A percentile compares a stretch with the other conserved stretches of the same genome.
Evolutionary conservation across 495 filamentous ascomycete species (phyloP).

Genomic region (Parachaetomium inaequale): DNA sequence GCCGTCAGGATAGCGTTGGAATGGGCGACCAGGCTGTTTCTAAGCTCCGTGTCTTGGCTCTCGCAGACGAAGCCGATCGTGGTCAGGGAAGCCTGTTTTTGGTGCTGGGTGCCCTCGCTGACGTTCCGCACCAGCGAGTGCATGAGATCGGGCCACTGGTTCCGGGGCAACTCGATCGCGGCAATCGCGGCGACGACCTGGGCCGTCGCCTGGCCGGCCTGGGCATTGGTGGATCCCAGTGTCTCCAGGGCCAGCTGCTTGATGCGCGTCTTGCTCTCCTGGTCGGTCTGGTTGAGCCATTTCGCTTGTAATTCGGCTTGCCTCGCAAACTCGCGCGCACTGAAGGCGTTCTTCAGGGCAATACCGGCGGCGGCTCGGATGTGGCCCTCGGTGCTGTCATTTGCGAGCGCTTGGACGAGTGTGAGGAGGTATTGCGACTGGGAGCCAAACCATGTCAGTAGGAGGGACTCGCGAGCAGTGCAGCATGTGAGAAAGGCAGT

Average conservation of each 20-base stretch:
- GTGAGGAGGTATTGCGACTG: conserved; percentile 88
- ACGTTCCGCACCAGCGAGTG: conserved; percentile 83
- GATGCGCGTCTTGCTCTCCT: conserved; percentile 74
- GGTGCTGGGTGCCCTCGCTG: conserved; percentile 72
- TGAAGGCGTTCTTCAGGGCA: conserved; percentile 94
- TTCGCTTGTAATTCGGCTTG: conserved; percentile 83
- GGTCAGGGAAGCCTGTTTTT: conserved; percentile 90
- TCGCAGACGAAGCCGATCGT: conserved; percentile 98
- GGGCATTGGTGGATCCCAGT: conserved; percentile 66
- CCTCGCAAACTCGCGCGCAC: conserved; percentile 80
- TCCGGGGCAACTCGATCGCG: conserved; percentile 84
- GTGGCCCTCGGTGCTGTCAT: conserved; percentile 75
- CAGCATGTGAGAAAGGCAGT: conserved; percentile 9
- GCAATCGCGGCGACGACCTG: conserved; percentile 91
- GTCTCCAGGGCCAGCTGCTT: conserved; percentile 87
- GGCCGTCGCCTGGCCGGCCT: conserved; percentile 83
- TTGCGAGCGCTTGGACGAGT: conserved; percentile 87
- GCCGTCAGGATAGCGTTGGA: conserved; percentile 98
- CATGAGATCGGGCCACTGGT: conserved; percentile 97
- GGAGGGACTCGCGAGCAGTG: conserved; percentile 15
- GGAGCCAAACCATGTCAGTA: conserved; percentile 19
- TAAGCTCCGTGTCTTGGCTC: conserved; percentile 81
- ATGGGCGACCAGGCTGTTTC: conserved; percentile 74
- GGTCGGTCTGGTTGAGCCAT: conserved; percentile 80
- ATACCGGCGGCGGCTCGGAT: conserved; percentile 92